A percentile compares a stretch with the other conserved stretches of the same genome.
Evolutionary conservation across 192 early-diverging fungal species (phyloP).

Genomic region (Backusella luteola): DNA sequence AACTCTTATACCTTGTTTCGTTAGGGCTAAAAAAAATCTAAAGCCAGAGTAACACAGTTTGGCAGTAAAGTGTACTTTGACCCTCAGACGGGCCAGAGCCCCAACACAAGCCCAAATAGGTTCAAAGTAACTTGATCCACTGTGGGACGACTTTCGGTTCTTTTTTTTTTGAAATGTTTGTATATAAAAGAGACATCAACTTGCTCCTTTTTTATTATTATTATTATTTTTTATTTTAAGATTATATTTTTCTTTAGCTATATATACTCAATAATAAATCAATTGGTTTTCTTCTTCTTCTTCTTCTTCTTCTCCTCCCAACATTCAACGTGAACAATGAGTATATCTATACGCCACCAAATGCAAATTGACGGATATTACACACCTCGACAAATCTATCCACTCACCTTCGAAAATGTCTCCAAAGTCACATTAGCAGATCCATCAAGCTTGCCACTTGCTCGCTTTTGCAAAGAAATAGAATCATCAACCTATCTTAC

Average conservation of each 20-base stretch:
- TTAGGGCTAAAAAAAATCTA: background rate
- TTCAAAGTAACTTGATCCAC: background rate
- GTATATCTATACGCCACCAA: background rate
- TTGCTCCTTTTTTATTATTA: background rate
- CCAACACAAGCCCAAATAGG: constrained; percentile 6
- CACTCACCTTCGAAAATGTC: constrained; percentile 8
- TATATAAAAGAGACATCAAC: background rate
- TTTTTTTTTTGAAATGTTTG: constrained; percentile 2
- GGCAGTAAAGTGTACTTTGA: background rate
- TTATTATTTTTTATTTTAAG: background rate
- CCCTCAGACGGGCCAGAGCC: background rate
- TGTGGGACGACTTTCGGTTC: background rate
- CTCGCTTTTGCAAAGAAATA: constrained; percentile 1
- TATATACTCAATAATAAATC: background rate
- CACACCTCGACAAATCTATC: background rate
- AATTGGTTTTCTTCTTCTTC: background rate
- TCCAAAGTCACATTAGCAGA: constrained; percentile 4
- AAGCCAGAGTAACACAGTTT: constrained; percentile 6
- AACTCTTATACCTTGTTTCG: background rate
- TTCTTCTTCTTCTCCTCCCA: background rate
- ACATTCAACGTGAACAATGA: background rate
- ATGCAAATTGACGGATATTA: background rate
- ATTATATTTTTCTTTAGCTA: background rate
- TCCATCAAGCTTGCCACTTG: constrained; percentile 1
- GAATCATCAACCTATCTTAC: background rate